Percentiles rank a stretch among this genome's conserved stretches.
phyloP scores from a whole-genome alignment of 2,329 filamentous ascomycete species.

The Chaetomium sp. region DNA sequence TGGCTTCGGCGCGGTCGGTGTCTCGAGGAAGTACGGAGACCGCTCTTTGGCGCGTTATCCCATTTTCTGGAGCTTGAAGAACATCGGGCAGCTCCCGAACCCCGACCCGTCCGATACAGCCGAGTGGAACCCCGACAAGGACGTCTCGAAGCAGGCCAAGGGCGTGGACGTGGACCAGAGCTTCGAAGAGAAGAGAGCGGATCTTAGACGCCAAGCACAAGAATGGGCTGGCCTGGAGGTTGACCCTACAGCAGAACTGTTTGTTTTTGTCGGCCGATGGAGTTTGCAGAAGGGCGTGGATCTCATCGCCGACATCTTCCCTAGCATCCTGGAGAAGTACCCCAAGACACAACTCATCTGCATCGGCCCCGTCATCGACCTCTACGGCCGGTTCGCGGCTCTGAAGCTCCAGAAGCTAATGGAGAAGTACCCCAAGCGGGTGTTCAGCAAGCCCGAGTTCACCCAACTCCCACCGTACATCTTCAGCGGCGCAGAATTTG shows the following conservation, averaged over 20 bases:
- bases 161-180: conserved; percentile 56
- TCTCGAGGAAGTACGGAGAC: conserved; percentile 69
- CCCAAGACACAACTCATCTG: conserved; percentile 63
- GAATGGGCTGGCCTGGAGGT: conserved; percentile 67
- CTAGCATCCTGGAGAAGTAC: conserved; percentile 61
- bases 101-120: conserved; percentile 67
- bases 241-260: conserved; percentile 63
- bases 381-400: conserved; percentile 69
- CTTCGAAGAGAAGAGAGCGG: conserved; percentile 56
- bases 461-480: conserved; percentile 67
- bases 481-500: conserved; percentile 69
- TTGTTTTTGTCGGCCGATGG: conserved; percentile 71
- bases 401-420: conserved; percentile 66
- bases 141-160: conserved; percentile 46
- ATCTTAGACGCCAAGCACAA: conserved; percentile 62
- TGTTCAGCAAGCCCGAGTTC: conserved; percentile 70
- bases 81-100: conserved; percentile 65
- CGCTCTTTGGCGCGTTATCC: conserved; percentile 67
- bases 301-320: conserved; percentile 68
- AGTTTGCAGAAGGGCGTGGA: conserved; percentile 70
- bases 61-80: conserved; percentile 68
- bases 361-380: conserved; percentile 66
- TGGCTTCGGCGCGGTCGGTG: conserved; percentile 68
- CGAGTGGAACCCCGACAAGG: conserved; percentile 57
- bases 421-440: conserved; percentile 65